phyloP scores from a whole-genome alignment of 2,329 filamentous ascomycete species.

The Nannizziopsis arthrosporioides region DNA sequence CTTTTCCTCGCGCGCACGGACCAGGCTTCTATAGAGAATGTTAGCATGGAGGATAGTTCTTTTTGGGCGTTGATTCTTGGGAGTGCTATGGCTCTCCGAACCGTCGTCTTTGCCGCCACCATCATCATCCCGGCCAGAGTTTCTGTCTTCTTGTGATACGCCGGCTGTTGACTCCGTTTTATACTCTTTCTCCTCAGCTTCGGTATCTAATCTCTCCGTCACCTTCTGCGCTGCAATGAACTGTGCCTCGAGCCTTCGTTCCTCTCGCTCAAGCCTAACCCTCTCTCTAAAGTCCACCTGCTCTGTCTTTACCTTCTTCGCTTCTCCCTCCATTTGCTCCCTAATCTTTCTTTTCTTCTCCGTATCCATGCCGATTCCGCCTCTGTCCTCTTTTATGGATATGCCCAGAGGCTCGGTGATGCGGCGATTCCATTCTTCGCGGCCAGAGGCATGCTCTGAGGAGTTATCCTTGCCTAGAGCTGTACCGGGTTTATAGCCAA shows the following conservation, averaged over 20 bases:
- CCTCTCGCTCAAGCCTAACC: conserved; percentile 58
- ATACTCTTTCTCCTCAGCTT: conserved; percentile 17
- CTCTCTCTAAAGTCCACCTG: conserved; percentile 63
- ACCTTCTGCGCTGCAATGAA: conserved; percentile 70
- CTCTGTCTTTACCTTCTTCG: conserved; percentile 52
- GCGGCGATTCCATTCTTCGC: conserved; percentile 23
- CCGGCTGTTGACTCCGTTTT: conserved; percentile 13
- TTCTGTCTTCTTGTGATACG: neutral
- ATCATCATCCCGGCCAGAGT: conserved; percentile 4
- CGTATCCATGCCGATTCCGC: conserved; percentile 71
- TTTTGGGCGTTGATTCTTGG: neutral
- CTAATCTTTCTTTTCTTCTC: conserved; percentile 68
- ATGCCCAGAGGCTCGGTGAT: conserved; percentile 64
- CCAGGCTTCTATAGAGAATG: conserved; percentile 66
- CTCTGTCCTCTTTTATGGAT: conserved; percentile 63
- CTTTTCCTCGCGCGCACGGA: conserved; percentile 56
- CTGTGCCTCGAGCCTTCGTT: conserved; percentile 55
- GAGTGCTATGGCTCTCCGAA: neutral
- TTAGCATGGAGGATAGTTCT: conserved; percentile 57
- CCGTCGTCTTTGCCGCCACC: conserved; percentile 13
- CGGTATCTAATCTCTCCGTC: conserved; percentile 60
- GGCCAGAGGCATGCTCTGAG: conserved; percentile 18
- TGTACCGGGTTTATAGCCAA: conserved; percentile 73
- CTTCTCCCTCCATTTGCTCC: conserved; percentile 47
- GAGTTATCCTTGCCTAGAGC: conserved; percentile 55